These are phyloP conservation scores for Edaphochlamys debaryana DNA, from an alignment of 139 green algal species.

Conservation along the genomic window DNA sequence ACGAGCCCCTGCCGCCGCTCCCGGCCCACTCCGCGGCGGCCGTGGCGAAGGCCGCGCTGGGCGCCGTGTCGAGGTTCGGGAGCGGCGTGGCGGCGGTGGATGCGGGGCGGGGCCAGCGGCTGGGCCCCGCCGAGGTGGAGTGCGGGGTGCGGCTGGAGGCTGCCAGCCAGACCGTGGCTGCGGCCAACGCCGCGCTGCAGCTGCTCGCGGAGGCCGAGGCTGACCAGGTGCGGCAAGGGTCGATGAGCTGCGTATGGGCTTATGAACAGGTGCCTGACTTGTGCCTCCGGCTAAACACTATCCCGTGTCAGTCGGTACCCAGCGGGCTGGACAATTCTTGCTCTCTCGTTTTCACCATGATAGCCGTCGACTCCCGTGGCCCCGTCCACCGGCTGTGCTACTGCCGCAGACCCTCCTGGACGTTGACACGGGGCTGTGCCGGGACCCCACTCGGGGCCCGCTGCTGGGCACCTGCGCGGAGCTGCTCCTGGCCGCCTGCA, in stretches of 20 bases:
- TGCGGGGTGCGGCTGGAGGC: background rate
- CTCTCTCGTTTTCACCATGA: too few species aligned
- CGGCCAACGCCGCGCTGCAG: slow-evolving; percentile 14
- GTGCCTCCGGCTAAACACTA: too few species aligned
- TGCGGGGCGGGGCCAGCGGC: background rate
- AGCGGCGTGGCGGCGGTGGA: background rate
- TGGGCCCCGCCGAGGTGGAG: background rate
- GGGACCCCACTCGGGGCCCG: too few species aligned
- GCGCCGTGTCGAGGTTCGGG: background rate
- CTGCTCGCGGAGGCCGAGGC: background rate
- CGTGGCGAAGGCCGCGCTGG: slow-evolving; percentile 6
- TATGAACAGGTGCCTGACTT: too few species aligned
- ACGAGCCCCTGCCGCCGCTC: too few species aligned
- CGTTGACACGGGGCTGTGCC: background rate
- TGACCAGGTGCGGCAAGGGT: slow-evolving; percentile 1
- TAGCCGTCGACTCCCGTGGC: too few species aligned
- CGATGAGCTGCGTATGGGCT: too few species aligned
- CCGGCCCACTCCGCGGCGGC: background rate
- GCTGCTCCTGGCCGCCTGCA: slow-evolving; percentile 15
- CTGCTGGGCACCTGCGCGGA: slow-evolving; percentile 36
- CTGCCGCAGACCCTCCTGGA: background rate
- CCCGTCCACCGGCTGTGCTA: too few species aligned
- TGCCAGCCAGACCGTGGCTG: background rate
- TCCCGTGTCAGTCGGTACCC: too few species aligned
- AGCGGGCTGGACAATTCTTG: too few species aligned